Evolutionary conservation across 306 rosid species (phyloP), one percentile per base, ranked within the genome.

Genomic region (Lupinus albus): DNA sequence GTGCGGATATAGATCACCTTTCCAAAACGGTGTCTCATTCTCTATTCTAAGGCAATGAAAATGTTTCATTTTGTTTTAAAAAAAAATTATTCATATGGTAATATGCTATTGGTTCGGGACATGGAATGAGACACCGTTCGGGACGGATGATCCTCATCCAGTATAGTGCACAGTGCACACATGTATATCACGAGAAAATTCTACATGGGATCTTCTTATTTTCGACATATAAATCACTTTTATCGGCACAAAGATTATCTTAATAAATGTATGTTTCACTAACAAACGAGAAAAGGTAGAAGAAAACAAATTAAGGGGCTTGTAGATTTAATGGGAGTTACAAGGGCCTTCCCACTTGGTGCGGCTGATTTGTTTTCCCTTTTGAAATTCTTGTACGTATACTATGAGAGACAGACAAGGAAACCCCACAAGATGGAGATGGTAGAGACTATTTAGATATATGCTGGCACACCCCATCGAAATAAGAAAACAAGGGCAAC

Each of bases 401-500:
- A n/a, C 64, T 1, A 61, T 64, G 71, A 45, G 78, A 39, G 61
- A 82, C 80, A 39, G 61, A 82, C 80, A 74, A 0, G 6, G 28
- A 48, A 25, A 61, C 76, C 83, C 86, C 76, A 82, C 78, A 58
- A 50, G 77, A 61, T 64, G 73, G 51, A 46, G 68, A 68, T 63
- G 53, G 67, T 39, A 53, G 51, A 81, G 61, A 73, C 49, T 14
- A 53, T 0, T 49, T 35, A 14, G 48, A 62, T 42, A 51, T 17
- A 38, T 38, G 53, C 57, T 53, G 75, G 59, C 72, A 73, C 67
- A 36, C 68, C 80, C 47, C 66, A 49, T 38, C 77, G 20, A 73
- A 72, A 62, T 20, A 17, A 38, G 52, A 68, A 79, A 25, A 45
- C 69, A 50, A 14, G 14, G 35, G 54, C 32, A 33, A 53, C 76